Conservation (phyloP, 208 protist genomes). For the Phytomonas francai region DNA sequence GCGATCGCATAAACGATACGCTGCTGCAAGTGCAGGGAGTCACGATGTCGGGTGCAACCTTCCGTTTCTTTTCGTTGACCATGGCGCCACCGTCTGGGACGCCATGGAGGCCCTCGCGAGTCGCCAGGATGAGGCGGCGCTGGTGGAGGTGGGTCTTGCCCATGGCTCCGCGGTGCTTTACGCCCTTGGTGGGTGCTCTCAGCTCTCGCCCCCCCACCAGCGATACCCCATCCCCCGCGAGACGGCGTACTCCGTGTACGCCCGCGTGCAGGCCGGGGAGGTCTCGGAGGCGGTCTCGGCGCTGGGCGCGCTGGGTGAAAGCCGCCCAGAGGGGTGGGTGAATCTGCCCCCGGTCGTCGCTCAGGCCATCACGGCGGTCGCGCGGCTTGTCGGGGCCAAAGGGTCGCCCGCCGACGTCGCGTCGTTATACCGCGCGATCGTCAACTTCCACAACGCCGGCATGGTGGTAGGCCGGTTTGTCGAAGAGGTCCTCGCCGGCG, state of each 20-base stretch:
- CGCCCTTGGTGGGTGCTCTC: constrained; percentile 20
- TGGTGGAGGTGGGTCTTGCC: constrained; percentile 56
- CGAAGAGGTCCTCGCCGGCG: constrained; percentile 55
- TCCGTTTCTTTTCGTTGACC: too few relatives aligned
- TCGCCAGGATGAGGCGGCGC: constrained; percentile 8
- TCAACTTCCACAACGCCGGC: constrained; percentile 66
- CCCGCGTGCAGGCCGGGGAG: constrained; percentile 29
- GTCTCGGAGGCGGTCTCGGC: constrained; percentile 29
- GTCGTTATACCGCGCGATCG: constrained; percentile 51
- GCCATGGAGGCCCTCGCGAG: too few relatives aligned
- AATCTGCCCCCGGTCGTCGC: constrained; percentile 28
- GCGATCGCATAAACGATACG: too few relatives aligned
- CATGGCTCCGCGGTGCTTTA: constrained; percentile 54
- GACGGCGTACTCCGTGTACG: constrained; percentile 62
- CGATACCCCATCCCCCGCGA: constrained; percentile 31
- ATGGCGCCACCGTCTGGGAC: too few relatives aligned
- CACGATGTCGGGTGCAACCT: too few relatives aligned
- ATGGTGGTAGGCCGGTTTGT: constrained; percentile 59
- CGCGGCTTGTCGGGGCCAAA: constrained; percentile 33
- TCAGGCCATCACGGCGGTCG: constrained; percentile 35
- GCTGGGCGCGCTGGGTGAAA: constrained; percentile 33
- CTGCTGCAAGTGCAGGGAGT: too few relatives aligned
- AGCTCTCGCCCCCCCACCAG: constrained; percentile 38
- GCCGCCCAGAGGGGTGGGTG: constrained; percentile 66
- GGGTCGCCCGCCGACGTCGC: constrained; percentile 21